Evolutionary conservation across 352 stramenopile genomes (phyloP).

Genomic region (Lagenidium sp.): DNA sequence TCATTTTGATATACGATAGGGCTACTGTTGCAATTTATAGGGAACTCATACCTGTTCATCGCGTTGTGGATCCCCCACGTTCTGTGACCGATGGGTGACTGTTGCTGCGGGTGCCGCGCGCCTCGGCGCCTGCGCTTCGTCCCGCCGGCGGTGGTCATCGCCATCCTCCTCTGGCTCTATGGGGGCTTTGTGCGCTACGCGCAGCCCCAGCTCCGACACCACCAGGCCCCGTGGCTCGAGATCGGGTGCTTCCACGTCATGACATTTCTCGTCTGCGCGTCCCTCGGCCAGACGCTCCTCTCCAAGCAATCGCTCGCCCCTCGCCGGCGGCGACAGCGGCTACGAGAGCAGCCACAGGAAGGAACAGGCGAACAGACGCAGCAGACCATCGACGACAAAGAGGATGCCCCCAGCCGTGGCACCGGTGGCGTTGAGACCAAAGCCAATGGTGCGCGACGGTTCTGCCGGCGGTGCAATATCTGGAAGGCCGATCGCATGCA

Average conservation of each 20-base stretch:
- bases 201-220: constrained; percentile 30
- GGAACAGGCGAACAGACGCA: too few species aligned
- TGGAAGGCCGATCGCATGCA: constrained; percentile 75
- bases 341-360: too few species aligned
- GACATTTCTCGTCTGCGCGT: constrained; percentile 43
- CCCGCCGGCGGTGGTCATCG: constrained; percentile 30
- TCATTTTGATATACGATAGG: too few species aligned
- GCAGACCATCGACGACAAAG: constrained; percentile 23
- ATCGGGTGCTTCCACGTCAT: constrained; percentile 47
- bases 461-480: constrained; percentile 67
- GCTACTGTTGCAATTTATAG: too few species aligned
- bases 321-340: too few species aligned
- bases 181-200: constrained; percentile 41
- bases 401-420: not conserved
- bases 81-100: constrained; percentile 24
- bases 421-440: constrained; percentile 43
- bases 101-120: constrained; percentile 54
- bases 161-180: constrained; percentile 60
- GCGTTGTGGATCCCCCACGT: not conserved
- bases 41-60: too few species aligned
- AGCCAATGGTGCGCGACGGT: constrained; percentile 51
- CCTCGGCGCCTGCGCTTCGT: constrained; percentile 46
- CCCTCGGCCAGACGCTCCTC: constrained; percentile 40
- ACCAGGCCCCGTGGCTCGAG: constrained; percentile 20
- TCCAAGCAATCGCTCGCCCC: constrained; percentile 49